Base-by-base conservation (phyloP, 306 rosid genomes). In the Canavalia gladiata region DNA sequence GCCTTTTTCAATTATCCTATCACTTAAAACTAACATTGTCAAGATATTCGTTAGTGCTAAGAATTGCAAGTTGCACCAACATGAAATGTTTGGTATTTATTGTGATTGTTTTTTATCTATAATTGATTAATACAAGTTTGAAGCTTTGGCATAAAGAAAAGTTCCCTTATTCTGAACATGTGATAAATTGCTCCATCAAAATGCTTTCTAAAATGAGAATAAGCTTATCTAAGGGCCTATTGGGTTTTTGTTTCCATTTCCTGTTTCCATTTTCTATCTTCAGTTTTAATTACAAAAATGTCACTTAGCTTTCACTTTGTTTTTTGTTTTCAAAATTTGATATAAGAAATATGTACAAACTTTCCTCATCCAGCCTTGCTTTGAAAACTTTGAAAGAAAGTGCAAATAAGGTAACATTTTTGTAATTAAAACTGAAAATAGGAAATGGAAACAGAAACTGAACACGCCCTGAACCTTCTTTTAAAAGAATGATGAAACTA, bases 11-110 rank as follows among this genome's bases (percentile, higher is more conserved):
- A 5, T 3, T 25, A 45, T 76, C 71, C 29, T 49, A 11, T 64
- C n/a, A 58, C 28, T 42, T 62, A 75, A 51, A 63, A 57, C 58
- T 52, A 50, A 31, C 41, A 33, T 68, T 72, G 67, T 84, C 59
- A 72, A 41, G 29, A 45, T 76, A 6, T 69, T 10, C 25, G 28
- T 5, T 33, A 83, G 42, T 54, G 2, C 31, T 59, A 77, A 63
- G 74, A 62, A 50, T 28, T 4, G 18, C 46, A 54, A 62, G 72
- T 46, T 70, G 57, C 51, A 43, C 30, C 62, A 30, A 68, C 43
- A 69, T 59, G 55, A 76, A 25, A 45, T 30, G 78, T 56, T 35
- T 6, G 42, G 3, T 49, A 39, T 75, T 42, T 31, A 35, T 55
- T 33, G 50, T 41, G 8, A 49, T 9, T 49, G 8, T 9, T 49